These are phyloP conservation scores for Ceratobasidium sp. DNA, from an alignment of 1,284 basidiomycete genomes.

Conservation along the genomic window DNA sequence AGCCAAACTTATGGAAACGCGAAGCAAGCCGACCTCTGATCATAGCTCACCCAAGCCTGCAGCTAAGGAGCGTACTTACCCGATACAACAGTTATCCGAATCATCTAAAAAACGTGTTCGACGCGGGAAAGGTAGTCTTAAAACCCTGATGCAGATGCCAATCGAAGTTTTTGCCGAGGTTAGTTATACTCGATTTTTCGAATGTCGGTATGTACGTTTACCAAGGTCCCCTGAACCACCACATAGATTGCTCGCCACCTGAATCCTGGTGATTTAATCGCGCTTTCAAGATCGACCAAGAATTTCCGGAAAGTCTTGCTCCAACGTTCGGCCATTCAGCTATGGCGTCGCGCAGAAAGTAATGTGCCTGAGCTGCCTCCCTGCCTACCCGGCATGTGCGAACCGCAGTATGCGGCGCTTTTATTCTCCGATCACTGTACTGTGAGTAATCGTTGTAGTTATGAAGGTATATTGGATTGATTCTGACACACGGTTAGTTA, in stretches of 20 bases:
- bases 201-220: background rate
- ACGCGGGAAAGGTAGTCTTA: background rate
- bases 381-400: background rate
- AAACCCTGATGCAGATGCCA: background rate
- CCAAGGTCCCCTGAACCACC: background rate
- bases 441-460: background rate
- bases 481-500: background rate
- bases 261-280: slow-evolving; percentile 13
- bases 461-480: background rate
- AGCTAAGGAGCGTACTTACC: background rate
- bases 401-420: slow-evolving; percentile 25
- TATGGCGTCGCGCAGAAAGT: background rate
- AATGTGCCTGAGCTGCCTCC: slow-evolving; percentile 17
- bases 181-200: background rate
- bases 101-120: background rate
- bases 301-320: background rate
- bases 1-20: too few relatives aligned
- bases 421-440: slow-evolving; percentile 12
- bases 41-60: too few relatives aligned
- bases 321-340: background rate
- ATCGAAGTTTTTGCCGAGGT: background rate
- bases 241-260: slow-evolving; percentile 12
- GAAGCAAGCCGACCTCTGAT: too few relatives aligned
- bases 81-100: background rate
- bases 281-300: slow-evolving; percentile 3